Evolutionary conservation across 106 monocot genomes (phyloP), one percentile per base, ranked within the genome.

Genomic region (Dactylorhiza incarnata): DNA sequence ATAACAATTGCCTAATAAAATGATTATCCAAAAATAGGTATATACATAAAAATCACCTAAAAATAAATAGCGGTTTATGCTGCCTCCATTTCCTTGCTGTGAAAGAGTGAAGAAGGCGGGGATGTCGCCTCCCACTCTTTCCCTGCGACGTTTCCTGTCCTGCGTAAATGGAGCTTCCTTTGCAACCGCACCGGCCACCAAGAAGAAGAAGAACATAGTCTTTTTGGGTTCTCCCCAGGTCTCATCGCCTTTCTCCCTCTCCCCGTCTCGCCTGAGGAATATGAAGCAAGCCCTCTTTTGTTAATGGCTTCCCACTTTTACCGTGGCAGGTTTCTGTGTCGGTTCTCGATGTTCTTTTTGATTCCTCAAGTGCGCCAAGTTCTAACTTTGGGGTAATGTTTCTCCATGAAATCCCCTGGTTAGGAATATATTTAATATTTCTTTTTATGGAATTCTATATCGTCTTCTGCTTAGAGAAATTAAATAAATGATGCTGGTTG

Each of bases 171-270:
- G 73, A 73, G 67, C 73, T 75, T 63, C 71, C 48, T 25, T 79
- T 74, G 58, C 24, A 26, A 23, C 78, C 50, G 53, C 52, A 45
- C 6, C 51, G 1, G 43, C 24, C 45, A 11, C 24, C 71, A 81
- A 76, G 59, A 90, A 94, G 88, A 90, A 94, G 88, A 94, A 85
- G 73, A 88, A 85, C 49, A 68, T 94, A 46, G 91, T 94, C 68
- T 94, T 94, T 80, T 76, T 94, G 79, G 94, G 94, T 23, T 94
- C 94, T 79, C 94, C 94, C 3, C 89, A 85, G 79, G 94, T 94
- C 22, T 37, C 68, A 20, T n/a, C 55, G 74, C 46, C 75, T 74
- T 25, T 29, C 37, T 71, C 17, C 20, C 25, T 61, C 62, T 13
- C 65, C 5, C 29, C 29, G 22, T 24, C 5, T 61, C 51, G 51